Conservation (phyloP, 75 land plant genomes). For the Pseudotsuga menziesii region DNA sequence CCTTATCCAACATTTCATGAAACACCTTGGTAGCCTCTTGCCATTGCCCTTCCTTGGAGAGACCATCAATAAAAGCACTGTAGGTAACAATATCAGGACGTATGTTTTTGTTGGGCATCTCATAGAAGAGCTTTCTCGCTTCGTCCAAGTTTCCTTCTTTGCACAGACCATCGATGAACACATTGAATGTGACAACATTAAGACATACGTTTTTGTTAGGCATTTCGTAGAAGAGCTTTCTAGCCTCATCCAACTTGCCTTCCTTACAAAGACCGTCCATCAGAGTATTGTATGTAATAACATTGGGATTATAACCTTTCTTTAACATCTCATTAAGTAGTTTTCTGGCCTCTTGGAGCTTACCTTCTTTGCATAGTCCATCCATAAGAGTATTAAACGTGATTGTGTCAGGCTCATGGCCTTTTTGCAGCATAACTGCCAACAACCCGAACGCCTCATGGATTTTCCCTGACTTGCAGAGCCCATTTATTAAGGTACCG, state of each 20-base stretch:
- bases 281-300: slow-evolving; percentile 13
- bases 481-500: slow-evolving; percentile 13
- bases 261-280: slow-evolving; percentile 16
- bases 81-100: slow-evolving; percentile 11
- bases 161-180: neutral
- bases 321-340: slow-evolving; percentile 5
- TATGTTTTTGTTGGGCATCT: slow-evolving; percentile 6
- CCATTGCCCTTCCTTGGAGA: slow-evolving; percentile 18
- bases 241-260: slow-evolving; percentile 10
- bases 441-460: neutral
- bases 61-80: slow-evolving; percentile 17
- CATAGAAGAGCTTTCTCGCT: slow-evolving; percentile 7
- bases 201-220: neutral
- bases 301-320: slow-evolving; percentile 17
- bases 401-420: slow-evolving; percentile 3
- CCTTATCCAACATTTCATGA: slow-evolving; percentile 33
- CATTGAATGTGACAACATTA: slow-evolving; percentile 5
- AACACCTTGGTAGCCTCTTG: slow-evolving; percentile 28
- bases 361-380: slow-evolving; percentile 16
- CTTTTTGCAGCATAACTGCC: slow-evolving; percentile 5
- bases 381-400: slow-evolving; percentile 9
- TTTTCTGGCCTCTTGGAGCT: slow-evolving; percentile 6
- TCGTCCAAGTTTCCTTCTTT: slow-evolving; percentile 9
- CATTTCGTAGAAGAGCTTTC: slow-evolving; percentile 3
- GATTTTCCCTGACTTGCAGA: slow-evolving; percentile 7